Conservation (phyloP, 805 yeast species). For the Yarrowia sp. region DNA sequence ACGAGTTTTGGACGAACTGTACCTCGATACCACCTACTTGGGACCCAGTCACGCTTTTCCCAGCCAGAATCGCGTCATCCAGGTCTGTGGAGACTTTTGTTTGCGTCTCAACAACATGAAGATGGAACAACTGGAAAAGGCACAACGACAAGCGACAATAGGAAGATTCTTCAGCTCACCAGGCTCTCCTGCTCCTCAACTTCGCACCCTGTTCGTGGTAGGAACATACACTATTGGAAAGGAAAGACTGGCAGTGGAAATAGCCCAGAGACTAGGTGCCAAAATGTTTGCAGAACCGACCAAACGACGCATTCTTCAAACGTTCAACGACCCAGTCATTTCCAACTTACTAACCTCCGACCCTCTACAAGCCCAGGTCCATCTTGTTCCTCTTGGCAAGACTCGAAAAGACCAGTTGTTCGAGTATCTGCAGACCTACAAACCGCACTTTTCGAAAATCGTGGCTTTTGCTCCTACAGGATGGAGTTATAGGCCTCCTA, state of each 20-base stretch:
- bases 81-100: conserved; percentile 54
- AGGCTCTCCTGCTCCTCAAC: conserved; percentile 34
- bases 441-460: conserved; percentile 51
- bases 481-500: conserved; percentile 59
- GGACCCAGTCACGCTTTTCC: conserved; percentile 75
- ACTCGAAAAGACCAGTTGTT: conserved; percentile 43
- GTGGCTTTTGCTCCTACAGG: conserved; percentile 88
- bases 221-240: conserved; percentile 94
- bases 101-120: conserved; percentile 40
- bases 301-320: conserved; percentile 47
- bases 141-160: conserved; percentile 23
- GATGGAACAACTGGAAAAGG: conserved; percentile 23
- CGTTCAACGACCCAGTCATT: conserved; percentile 45
- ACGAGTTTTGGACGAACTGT: conserved; percentile 54
- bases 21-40: conserved; percentile 88
- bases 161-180: conserved; percentile 37
- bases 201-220: conserved; percentile 53
- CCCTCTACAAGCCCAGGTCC: conserved; percentile 55
- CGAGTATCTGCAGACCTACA: conserved; percentile 49
- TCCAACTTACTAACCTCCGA: conserved; percentile 44
- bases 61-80: conserved; percentile 64
- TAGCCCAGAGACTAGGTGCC: conserved; percentile 38
- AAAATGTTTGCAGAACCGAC: conserved; percentile 45
- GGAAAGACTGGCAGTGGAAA: conserved; percentile 68
- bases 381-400: conserved; percentile 67